A percentile compares a stretch with the other conserved stretches of the same genome.
These are phyloP conservation scores for Pestalotiopsis sp. DNA, from an alignment of 2,329 filamentous ascomycete genomes.

Conservation along the genomic window DNA sequence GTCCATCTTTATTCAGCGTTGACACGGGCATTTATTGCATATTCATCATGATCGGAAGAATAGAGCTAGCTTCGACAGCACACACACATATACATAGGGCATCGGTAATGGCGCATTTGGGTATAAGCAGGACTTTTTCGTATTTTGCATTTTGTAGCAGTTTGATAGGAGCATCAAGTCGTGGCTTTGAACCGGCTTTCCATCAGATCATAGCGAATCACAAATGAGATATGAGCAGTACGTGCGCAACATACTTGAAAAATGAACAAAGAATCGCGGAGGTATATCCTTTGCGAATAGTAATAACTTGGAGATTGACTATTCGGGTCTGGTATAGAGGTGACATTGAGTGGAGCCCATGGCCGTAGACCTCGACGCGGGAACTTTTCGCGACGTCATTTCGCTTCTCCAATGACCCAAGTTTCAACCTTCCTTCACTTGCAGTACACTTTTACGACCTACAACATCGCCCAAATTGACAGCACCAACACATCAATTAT, in stretches of 20 bases:
- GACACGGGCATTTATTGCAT: neutral
- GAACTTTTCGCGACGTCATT: slow-evolving; percentile 5
- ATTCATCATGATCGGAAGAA: neutral
- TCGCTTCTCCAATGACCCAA: neutral
- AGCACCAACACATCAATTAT: neutral
- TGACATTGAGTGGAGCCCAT: no score
- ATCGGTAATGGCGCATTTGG: neutral
- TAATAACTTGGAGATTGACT: no score
- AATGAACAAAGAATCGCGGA: no score
- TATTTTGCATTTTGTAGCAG: neutral
- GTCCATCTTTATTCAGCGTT: neutral
- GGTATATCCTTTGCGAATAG: no score
- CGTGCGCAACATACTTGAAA: no score
- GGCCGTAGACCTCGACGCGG: neutral
- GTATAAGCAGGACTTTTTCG: neutral
- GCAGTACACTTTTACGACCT: neutral
- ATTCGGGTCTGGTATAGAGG: no score
- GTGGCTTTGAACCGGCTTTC: neutral
- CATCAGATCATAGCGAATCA: neutral
- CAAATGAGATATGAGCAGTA: neutral
- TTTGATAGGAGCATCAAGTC: neutral
- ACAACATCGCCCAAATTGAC: neutral
- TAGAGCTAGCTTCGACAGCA: neutral
- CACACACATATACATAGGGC: neutral
- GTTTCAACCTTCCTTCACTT: neutral